Evolutionary conservation across 1,284 basidiomycete genomes (phyloP).

Genomic region (Malassezia sp.): DNA sequence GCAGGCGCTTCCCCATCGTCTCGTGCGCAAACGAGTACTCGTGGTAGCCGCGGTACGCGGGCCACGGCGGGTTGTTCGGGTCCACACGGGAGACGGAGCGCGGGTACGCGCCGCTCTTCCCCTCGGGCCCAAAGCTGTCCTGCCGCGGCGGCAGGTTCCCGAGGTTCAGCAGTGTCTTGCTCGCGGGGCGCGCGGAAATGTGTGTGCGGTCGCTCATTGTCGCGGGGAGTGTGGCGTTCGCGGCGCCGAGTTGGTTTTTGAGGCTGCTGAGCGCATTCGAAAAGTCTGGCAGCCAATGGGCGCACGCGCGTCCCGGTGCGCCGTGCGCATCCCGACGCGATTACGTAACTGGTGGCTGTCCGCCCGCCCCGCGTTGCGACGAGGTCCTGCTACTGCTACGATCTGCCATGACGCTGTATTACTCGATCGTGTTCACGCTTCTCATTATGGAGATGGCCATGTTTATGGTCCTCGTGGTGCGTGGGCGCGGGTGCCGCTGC

Average conservation of each 20-base stretch:
- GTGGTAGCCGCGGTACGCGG: constrained; percentile 73
- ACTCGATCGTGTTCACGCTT: constrained; percentile 43
- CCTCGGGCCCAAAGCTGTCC: constrained; percentile 25
- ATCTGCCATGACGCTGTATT: constrained; percentile 45
- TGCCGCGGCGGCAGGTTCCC: constrained; percentile 45
- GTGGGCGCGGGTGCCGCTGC: not conserved
- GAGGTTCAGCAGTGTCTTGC: constrained; percentile 44
- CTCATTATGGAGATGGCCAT: constrained; percentile 43
- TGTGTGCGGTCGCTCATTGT: constrained; percentile 32
- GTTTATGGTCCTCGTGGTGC: constrained; percentile 41
- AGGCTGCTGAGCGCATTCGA: too few relatives aligned
- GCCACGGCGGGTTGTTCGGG: constrained; percentile 94
- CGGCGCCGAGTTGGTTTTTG: too few relatives aligned
- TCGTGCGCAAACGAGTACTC: constrained; percentile 82
- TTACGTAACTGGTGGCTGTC: not conserved
- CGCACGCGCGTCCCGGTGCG: too few relatives aligned
- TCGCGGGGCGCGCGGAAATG: constrained; percentile 39
- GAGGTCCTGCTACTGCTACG: not conserved
- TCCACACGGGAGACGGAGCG: constrained; percentile 46
- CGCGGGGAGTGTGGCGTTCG: not conserved
- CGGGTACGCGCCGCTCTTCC: constrained; percentile 12
- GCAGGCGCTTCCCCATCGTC: constrained; percentile 76
- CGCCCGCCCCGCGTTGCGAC: not conserved
- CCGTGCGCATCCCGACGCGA: not conserved
- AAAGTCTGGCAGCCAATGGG: too few relatives aligned